Evolutionary conservation across 768 basidiomycete species (phyloP).

Genomic region (Lactarius trivialis): DNA sequence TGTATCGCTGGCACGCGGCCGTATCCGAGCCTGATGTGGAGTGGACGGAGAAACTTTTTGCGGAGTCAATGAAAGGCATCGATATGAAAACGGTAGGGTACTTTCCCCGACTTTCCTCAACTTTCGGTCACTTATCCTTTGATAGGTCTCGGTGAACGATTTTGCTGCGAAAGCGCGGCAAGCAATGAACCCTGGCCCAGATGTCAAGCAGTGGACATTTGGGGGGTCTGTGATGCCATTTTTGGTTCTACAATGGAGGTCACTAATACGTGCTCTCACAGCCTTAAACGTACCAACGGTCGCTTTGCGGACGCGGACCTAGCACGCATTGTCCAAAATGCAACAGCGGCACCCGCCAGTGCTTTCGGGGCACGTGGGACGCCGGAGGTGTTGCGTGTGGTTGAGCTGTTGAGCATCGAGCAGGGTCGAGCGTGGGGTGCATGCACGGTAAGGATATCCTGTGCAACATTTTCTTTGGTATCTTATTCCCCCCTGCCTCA

Average conservation of each 20-base stretch:
- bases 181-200: constrained; percentile 26
- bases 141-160: constrained; percentile 31
- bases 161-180: constrained; percentile 22
- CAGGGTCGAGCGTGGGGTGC: constrained; percentile 61
- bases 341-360: constrained; percentile 51
- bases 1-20: constrained; percentile 34
- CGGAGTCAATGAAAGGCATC: neutral
- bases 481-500: constrained; percentile 2
- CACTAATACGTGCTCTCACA: constrained; percentile 2
- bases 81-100: constrained; percentile 11
- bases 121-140: constrained; percentile 6
- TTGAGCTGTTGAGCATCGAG: constrained; percentile 65
- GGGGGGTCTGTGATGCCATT: constrained; percentile 1
- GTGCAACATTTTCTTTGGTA: neutral
- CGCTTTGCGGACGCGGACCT: constrained; percentile 59
- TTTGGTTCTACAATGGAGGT: neutral
- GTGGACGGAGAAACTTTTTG: constrained; percentile 12
- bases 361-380: constrained; percentile 66
- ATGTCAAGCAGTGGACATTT: constrained; percentile 30
- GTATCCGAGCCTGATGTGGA: constrained; percentile 5
- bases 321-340: constrained; percentile 53
- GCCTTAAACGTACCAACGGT: constrained; percentile 31
- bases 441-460: constrained; percentile 49
- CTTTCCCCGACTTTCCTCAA: neutral
- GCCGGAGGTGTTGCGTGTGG: constrained; percentile 54